Percentiles rank a stretch among this genome's conserved stretches.
Conservation (phyloP, 1,284 basidiomycete species). For the Boletellus sp. region DNA sequence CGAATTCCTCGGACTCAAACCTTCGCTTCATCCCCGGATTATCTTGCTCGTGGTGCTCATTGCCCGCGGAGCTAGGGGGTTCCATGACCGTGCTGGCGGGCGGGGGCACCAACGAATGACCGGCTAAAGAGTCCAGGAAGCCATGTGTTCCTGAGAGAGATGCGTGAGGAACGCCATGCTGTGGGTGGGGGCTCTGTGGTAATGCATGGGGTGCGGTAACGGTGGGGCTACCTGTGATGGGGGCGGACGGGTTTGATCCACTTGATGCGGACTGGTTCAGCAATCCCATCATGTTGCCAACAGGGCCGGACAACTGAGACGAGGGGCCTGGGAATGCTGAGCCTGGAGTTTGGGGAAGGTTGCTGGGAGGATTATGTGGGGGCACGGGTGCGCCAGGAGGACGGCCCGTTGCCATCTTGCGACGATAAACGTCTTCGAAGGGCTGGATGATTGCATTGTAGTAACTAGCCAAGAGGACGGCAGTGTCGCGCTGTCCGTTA, state of each 20-base stretch:
- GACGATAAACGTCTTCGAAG: conserved; percentile 66
- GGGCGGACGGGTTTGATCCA: conserved; percentile 18
- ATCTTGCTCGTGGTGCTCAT: conserved; percentile 40
- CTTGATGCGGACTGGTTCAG: conserved; percentile 28
- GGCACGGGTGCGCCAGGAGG: conserved; percentile 14
- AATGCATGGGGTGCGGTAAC: conserved; percentile 33
- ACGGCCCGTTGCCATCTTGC: conserved; percentile 42
- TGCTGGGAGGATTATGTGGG: conserved; percentile 16
- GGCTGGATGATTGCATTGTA: conserved; percentile 60
- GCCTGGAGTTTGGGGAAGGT: conserved; percentile 14
- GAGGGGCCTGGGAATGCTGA: conserved; percentile 13
- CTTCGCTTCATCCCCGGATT: conserved; percentile 64
- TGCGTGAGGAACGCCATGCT: conserved; percentile 28
- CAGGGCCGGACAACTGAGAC: conserved; percentile 23
- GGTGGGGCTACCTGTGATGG: conserved; percentile 27
- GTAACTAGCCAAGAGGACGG: conserved; percentile 48
- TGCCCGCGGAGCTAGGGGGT: conserved; percentile 8
- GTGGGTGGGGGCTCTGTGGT: conserved; percentile 40
- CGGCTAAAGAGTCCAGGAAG: conserved; percentile 25
- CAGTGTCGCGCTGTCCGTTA: conserved; percentile 47
- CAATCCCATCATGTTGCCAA: conserved; percentile 27
- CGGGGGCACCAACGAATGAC: conserved; percentile 20
- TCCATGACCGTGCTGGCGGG: conserved; percentile 9
- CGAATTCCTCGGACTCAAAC: conserved; percentile 58
- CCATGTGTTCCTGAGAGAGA: conserved; percentile 25